Percentiles rank a stretch among this genome's conserved stretches.
Evolutionary conservation across 345 rosid species (phyloP).

Genomic region (Nephelium lappaceum): DNA sequence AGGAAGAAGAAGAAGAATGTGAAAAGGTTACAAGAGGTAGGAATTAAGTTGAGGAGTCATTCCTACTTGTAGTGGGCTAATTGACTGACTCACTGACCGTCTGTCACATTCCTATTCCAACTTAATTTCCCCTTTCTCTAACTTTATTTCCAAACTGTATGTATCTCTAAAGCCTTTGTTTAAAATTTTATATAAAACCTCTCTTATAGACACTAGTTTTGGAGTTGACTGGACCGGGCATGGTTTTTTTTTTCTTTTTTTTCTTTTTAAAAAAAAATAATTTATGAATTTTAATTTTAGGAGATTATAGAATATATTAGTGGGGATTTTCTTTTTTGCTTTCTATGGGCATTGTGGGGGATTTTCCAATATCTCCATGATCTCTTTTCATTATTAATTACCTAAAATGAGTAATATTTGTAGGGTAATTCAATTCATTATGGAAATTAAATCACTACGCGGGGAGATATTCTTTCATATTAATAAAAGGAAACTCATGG

Average conservation of each 20-base stretch:
- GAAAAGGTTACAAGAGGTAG: not conserved
- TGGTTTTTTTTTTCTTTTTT: no score
- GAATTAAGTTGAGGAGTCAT: not conserved
- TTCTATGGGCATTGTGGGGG: no score
- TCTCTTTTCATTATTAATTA: not conserved
- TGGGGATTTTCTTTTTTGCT: no score
- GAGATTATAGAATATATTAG: no score
- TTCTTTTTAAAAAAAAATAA: no score
- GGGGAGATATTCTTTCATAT: not conserved
- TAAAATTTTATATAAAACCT: no score
- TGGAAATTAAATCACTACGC: not conserved
- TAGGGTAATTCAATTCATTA: constrained; percentile 1
- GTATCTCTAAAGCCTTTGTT: no score
- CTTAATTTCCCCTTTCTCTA: not conserved
- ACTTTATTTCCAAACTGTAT: no score
- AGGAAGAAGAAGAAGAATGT: not conserved
- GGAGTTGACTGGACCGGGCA: no score
- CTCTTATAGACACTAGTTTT: no score
- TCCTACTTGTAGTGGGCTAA: not conserved
- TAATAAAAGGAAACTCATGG: not conserved
- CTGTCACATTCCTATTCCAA: not conserved
- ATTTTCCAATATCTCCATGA: not conserved
- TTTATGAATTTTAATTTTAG: no score
- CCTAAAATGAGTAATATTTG: constrained; percentile 2
- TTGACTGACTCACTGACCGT: not conserved